Conservation (phyloP, 2,329 filamentous ascomycete species). For the Hirsutella rhossiliensis region DNA sequence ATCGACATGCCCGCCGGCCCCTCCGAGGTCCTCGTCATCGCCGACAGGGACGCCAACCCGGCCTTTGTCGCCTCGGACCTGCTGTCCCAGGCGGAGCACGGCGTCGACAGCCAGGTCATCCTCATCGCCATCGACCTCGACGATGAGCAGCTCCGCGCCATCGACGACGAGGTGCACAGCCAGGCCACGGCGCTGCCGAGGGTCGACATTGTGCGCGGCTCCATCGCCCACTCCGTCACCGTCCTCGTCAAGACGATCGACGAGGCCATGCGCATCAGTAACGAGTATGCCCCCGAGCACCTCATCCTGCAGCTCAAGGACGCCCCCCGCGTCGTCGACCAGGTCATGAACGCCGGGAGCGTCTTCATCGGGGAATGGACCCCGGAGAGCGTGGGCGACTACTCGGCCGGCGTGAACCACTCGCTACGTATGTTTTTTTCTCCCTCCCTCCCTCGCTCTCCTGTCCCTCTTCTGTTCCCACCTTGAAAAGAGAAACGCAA, state of each 20-base stretch:
- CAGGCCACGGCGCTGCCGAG: constrained; percentile 82
- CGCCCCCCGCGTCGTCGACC: constrained; percentile 59
- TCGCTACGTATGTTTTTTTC: constrained; percentile 62
- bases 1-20: constrained; percentile 99
- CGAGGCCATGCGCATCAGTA: constrained; percentile 73
- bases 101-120: constrained; percentile 90
- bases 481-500: too few species aligned
- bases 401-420: constrained; percentile 96
- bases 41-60: constrained; percentile 77
- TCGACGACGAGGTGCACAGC: constrained; percentile 81
- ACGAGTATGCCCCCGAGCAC: constrained; percentile 92
- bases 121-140: constrained; percentile 72
- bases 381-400: constrained; percentile 94
- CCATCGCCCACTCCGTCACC: constrained; percentile 86
- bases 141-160: constrained; percentile 62
- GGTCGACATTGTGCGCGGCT: constrained; percentile 82
- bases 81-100: constrained; percentile 91
- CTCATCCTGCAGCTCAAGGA: constrained; percentile 81
- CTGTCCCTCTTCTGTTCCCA: too few species aligned
- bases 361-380: constrained; percentile 97
- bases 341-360: constrained; percentile 87
- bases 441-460: not conserved
- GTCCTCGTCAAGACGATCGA: constrained; percentile 60
- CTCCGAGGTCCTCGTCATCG: constrained; percentile 91
- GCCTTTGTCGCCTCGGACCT: constrained; percentile 93